Conservation (phyloP, 2,329 filamentous ascomycete species). For the Aureobasidium sp. region DNA sequence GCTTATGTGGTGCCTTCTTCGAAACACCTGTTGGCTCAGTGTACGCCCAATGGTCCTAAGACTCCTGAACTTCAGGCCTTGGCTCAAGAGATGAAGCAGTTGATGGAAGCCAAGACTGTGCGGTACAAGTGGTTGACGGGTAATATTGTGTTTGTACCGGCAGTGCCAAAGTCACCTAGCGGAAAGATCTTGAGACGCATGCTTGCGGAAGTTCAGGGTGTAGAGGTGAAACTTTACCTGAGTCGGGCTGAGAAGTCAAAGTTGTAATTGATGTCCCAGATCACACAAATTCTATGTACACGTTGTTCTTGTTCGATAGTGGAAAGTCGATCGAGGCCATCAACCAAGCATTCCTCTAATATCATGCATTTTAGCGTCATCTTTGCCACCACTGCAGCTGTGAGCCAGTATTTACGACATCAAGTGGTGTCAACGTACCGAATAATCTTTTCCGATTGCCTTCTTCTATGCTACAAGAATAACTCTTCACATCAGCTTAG, state of each 20-base stretch:
- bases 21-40: constrained; percentile 7
- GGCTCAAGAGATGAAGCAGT: constrained; percentile 47
- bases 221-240: constrained; percentile 45
- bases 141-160: constrained; percentile 28
- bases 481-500: no score
- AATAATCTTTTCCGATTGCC: no score
- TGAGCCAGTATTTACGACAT: no score
- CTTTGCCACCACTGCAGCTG: no score
- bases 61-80: constrained; percentile 32
- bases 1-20: constrained; percentile 26
- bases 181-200: constrained; percentile 34
- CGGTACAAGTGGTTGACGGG: constrained; percentile 51
- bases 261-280: constrained; percentile 33
- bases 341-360: no score
- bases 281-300: no score
- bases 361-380: no score
- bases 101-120: constrained; percentile 49
- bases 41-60: constrained; percentile 46
- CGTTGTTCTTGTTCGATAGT: not conserved
- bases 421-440: no score
- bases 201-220: constrained; percentile 39
- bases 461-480: no score
- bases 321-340: no score
- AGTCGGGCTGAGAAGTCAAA: constrained; percentile 38
- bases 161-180: constrained; percentile 34